phyloP scores from a whole-genome alignment of 2,329 filamentous ascomycete species.

The Aureobasidium namibiae region DNA sequence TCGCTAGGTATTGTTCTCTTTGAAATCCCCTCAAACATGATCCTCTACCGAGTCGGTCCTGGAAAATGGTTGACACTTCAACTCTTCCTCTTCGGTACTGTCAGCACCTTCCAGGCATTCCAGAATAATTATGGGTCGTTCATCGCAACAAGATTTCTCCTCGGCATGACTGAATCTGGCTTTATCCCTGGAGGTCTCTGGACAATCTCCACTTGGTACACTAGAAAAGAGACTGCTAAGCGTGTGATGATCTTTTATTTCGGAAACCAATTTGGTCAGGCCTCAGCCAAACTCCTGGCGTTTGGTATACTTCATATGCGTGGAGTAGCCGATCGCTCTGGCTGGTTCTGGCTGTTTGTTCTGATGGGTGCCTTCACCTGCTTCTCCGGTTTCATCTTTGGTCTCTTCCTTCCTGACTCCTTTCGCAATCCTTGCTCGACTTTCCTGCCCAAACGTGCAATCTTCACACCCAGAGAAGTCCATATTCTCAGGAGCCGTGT shows the following conservation, averaged over 20 bases:
- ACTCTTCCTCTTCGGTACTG: constrained; percentile 30
- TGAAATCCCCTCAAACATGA: constrained; percentile 26
- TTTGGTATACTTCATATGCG: constrained; percentile 31
- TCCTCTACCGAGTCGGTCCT: constrained; percentile 29
- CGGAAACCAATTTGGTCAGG: constrained; percentile 36
- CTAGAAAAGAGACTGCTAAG: constrained; percentile 38
- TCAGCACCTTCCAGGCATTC: constrained; percentile 35
- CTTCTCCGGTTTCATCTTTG: constrained; percentile 26
- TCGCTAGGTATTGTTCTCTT: constrained; percentile 27
- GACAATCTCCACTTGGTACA: constrained; percentile 43
- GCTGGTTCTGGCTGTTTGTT: constrained; percentile 24
- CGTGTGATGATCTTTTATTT: constrained; percentile 34
- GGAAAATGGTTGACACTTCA: constrained; percentile 32
- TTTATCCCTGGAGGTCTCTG: constrained; percentile 42
- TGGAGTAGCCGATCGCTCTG: constrained; percentile 18
- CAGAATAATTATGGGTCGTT: constrained; percentile 31
- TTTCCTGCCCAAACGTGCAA: constrained; percentile 19
- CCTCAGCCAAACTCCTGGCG: constrained; percentile 34
- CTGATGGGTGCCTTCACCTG: constrained; percentile 28
- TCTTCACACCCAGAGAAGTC: constrained; percentile 25
- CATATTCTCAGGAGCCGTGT: constrained; percentile 24
- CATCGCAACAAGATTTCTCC: constrained; percentile 31
- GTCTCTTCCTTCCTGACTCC: constrained; percentile 25
- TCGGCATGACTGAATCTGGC: constrained; percentile 33
- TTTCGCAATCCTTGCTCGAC: constrained; percentile 24